Percentiles rank a stretch among this genome's conserved stretches.
Evolutionary conservation across 2,329 filamentous ascomycete species (phyloP).

Genomic region (Ophiostoma sp.): DNA sequence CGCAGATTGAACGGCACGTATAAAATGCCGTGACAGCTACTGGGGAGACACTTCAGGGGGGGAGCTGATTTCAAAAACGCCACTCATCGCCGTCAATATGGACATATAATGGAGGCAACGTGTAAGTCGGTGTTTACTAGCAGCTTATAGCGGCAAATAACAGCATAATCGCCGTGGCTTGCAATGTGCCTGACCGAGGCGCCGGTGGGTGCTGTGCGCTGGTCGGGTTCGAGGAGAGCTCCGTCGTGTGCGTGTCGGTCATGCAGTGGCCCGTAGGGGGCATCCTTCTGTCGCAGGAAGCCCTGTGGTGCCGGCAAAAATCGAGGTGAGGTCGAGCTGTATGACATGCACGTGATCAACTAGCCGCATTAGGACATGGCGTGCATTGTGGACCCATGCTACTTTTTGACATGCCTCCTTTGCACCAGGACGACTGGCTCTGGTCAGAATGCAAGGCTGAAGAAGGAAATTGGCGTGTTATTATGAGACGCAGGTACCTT

Average conservation of each 20-base stretch:
- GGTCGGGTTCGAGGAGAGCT: background rate
- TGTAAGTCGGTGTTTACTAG: background rate
- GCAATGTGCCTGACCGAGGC: background rate
- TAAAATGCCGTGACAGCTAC: background rate
- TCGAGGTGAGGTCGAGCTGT: slow-evolving; percentile 28
- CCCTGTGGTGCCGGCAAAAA: slow-evolving; percentile 27
- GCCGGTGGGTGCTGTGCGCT: background rate
- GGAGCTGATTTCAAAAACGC: background rate
- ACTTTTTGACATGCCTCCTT: slow-evolving; percentile 19
- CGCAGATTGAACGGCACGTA: background rate
- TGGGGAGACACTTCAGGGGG: background rate
- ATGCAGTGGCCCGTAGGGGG: slow-evolving; percentile 21
- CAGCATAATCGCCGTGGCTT: background rate
- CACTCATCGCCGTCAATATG: background rate
- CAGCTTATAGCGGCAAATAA: too few species aligned
- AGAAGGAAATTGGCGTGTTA: slow-evolving; percentile 17
- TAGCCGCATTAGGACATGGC: slow-evolving; percentile 17
- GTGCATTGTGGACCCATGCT: slow-evolving; percentile 7
- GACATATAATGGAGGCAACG: background rate
- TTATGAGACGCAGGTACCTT: background rate
- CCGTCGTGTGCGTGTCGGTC: slow-evolving; percentile 2
- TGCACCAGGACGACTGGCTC: slow-evolving; percentile 11
- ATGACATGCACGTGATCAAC: slow-evolving; percentile 21
- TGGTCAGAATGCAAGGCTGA: slow-evolving; percentile 29
- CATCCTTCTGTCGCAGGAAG: slow-evolving; percentile 21